Base-by-base conservation (phyloP, 306 rosid species). In the Casuarina glauca region DNA sequence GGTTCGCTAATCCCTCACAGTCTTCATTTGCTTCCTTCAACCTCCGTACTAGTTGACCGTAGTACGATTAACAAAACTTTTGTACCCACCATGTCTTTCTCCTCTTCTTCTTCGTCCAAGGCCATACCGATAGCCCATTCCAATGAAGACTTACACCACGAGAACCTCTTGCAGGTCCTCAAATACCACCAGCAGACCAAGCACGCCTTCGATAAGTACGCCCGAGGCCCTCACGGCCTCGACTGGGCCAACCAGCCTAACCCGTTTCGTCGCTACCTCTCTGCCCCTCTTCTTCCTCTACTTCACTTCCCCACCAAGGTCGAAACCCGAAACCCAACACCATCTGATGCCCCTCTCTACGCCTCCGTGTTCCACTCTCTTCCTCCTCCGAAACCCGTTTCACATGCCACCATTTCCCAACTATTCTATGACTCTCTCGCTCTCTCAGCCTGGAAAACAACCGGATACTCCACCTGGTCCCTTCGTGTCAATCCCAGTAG, bases 181-280 rank as follows among this genome's bases (percentile, higher is more conserved):
- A 82, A 86, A 45, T 92, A 88, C 87, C 97, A 94, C 73, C 82
- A 74, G 88, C 88, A 87, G 62, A 92, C 98, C 83, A 94, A 94
- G 76, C 98, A 95, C 84, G 63, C 61, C 72, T 89, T 89, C 85
- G 75, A 84, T 84, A 78, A 74, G 50, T 91, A 89, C 81, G 91
- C 98, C 70, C 80, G 92, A 72, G 97, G 98, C 5, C 98, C 97
- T 3, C 87, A 81, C 15, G 97, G 97, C 26, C 97, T 94, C 17
- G 98, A 94, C 71, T 94, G 98, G 98, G 95, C 95, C 77, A 94
- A 92, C 80, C 98, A 94, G 77, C 98, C 98, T 49, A 94, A 90
- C 88, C 98, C 98, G 44, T 94, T 94, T 60, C 97, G 98, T n/a
- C 77, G 95, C 17, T 92, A 86, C 81, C 76, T 76, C 76, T 53